Evolutionary conservation across 2,329 filamentous ascomycete species (phyloP).

Genomic region (Phaeosphaeria sp.): DNA sequence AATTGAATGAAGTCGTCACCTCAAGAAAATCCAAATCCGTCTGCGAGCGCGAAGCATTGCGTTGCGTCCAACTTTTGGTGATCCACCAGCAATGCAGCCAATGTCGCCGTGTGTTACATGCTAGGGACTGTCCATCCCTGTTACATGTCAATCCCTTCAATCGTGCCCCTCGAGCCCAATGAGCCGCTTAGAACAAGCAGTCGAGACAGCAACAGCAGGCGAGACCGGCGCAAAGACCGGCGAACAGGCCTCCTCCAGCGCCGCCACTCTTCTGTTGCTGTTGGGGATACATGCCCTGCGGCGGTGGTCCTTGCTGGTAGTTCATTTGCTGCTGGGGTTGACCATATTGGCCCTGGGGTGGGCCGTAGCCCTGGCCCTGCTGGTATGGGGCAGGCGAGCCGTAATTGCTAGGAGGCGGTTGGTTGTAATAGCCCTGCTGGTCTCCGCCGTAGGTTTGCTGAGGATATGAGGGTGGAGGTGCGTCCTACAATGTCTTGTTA

Average conservation of each 20-base stretch:
- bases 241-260: conserved; percentile 49
- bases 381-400: conserved; percentile 31
- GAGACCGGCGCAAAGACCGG: conserved; percentile 52
- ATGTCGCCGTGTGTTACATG: neutral
- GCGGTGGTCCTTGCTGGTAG: conserved; percentile 36
- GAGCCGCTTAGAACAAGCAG: conserved; percentile 52
- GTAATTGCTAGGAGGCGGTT: conserved; percentile 25
- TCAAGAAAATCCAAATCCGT: neutral
- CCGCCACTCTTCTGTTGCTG: conserved; percentile 39
- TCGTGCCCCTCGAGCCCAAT: neutral
- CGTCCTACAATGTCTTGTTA: conserved; percentile 25
- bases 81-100: neutral
- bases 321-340: conserved; percentile 27
- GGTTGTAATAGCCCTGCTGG: conserved; percentile 14
- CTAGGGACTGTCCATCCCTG: neutral
- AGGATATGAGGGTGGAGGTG: conserved; percentile 45
- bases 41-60: neutral
- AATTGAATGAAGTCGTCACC: neutral
- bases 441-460: conserved; percentile 35
- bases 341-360: conserved; percentile 29
- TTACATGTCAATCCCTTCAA: neutral
- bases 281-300: conserved; percentile 40
- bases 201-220: conserved; percentile 62
- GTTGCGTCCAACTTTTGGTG: neutral
- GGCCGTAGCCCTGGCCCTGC: conserved; percentile 29